Percentiles rank a stretch among this genome's conserved stretches.
Evolutionary conservation across 2,329 filamentous ascomycete species (phyloP).

Genomic region (Magnaporthales sp.): DNA sequence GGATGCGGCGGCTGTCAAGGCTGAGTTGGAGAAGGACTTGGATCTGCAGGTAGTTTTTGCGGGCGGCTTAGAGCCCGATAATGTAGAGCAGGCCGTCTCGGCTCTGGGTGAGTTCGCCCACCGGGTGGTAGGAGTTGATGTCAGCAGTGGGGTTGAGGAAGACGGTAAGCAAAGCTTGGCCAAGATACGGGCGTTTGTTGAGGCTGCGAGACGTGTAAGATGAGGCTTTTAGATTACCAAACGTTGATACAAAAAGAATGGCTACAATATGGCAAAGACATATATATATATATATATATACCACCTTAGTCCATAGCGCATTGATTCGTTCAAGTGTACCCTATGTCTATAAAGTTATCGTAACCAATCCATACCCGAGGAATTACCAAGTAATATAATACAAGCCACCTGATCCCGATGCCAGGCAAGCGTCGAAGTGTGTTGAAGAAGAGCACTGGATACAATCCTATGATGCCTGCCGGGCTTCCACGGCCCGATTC

Average conservation of each 20-base stretch:
- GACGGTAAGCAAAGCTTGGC: conserved; percentile 71
- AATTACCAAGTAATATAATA: neutral
- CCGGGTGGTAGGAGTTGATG: conserved; percentile 74
- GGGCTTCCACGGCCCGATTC: neutral
- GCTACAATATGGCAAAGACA: too few species aligned
- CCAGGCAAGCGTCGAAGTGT: neutral
- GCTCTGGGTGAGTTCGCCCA: conserved; percentile 47
- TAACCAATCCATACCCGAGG: neutral
- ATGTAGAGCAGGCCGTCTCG: conserved; percentile 60
- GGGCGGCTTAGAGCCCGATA: conserved; percentile 73
- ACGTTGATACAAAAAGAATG: neutral
- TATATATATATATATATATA: too few species aligned
- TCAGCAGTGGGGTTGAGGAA: conserved; percentile 88
- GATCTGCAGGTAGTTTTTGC: conserved; percentile 74
- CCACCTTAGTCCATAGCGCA: neutral
- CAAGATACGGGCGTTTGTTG: conserved; percentile 75
- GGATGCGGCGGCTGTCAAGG: conserved; percentile 61
- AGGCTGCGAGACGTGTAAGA: conserved; percentile 56
- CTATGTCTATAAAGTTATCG: neutral
- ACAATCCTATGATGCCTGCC: neutral
- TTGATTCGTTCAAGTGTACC: neutral
- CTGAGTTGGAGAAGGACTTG: conserved; percentile 55
- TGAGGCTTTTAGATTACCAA: conserved; percentile 13
- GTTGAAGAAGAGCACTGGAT: neutral
- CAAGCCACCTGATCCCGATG: neutral